These are phyloP conservation scores for Gracilaria caudata DNA, from an alignment of 23 red algal genomes.

Conservation along the genomic window DNA sequence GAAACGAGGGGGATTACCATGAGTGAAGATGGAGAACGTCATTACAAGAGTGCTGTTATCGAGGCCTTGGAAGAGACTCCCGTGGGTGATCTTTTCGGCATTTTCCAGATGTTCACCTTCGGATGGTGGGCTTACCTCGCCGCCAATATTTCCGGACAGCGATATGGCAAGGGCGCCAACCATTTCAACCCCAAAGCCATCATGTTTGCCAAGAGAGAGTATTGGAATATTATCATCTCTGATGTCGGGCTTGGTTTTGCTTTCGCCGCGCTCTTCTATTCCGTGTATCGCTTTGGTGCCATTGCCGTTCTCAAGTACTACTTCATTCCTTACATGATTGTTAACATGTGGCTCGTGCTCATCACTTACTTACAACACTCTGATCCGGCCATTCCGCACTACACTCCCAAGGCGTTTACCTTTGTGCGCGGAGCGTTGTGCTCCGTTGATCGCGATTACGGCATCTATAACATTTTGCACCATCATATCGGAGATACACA, in stretches of 20 bases:
- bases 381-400: conserved; percentile 89
- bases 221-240: conserved; percentile 80
- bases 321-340: conserved; percentile 89
- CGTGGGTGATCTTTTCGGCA: conserved; percentile 67
- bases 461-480: conserved; percentile 83
- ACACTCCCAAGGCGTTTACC: conserved; percentile 74
- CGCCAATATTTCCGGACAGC: conserved; percentile 61
- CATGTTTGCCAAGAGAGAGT: conserved; percentile 66
- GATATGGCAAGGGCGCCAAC: conserved; percentile 68
- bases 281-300: conserved; percentile 44
- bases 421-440: conserved; percentile 85
- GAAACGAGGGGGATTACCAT: conserved; percentile 21
- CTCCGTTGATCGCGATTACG: conserved; percentile 88
- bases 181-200: conserved; percentile 80
- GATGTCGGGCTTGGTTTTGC: conserved; percentile 73
- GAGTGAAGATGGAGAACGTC: conserved; percentile 31
- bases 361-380: conserved; percentile 97
- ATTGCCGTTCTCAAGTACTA: conserved; percentile 69
- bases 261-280: conserved; percentile 46
- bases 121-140: conserved; percentile 92
- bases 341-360: conserved; percentile 93
- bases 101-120: conserved; percentile 73
- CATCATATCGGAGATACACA: conserved; percentile 93
- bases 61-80: conserved; percentile 74
- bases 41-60: conserved; percentile 34